phyloP scores from a whole-genome alignment of 306 rosid species.

The Prunus armeniaca region DNA sequence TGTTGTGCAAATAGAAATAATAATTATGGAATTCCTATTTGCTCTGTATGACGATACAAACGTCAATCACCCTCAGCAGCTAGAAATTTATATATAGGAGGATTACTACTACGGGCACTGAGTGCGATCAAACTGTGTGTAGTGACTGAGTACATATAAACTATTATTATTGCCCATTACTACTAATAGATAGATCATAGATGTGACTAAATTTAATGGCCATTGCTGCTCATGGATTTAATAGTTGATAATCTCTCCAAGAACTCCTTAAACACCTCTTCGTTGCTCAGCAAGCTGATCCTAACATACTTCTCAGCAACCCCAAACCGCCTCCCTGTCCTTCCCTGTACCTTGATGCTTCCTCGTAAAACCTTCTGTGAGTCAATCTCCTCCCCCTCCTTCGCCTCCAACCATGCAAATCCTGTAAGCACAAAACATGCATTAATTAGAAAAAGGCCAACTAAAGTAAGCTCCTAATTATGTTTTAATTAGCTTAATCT shows the following conservation, averaged over 20 bases:
- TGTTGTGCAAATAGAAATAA: too few species aligned
- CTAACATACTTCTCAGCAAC: conserved; percentile 40
- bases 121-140: not conserved
- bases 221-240: conserved; percentile 17
- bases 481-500: too few species aligned
- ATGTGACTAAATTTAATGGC: not conserved
- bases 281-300: conserved; percentile 52
- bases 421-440: conserved; percentile 24
- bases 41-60: too few species aligned
- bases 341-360: conserved; percentile 28
- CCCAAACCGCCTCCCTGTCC: conserved; percentile 68
- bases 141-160: too few species aligned
- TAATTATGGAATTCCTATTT: too few species aligned
- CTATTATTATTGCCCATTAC: too few species aligned
- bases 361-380: conserved; percentile 40
- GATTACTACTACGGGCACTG: too few species aligned
- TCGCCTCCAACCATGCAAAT: conserved; percentile 73
- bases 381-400: conserved; percentile 45
- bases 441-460: not conserved
- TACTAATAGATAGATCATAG: not conserved
- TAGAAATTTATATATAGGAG: too few species aligned
- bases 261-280: conserved; percentile 42
- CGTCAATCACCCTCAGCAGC: too few species aligned
- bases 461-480: too few species aligned
- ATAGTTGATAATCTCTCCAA: conserved; percentile 40